Evolutionary conservation across 129 eudicot species (phyloP), one percentile per base, ranked within the genome.

Genomic region (Mikania micrantha): DNA sequence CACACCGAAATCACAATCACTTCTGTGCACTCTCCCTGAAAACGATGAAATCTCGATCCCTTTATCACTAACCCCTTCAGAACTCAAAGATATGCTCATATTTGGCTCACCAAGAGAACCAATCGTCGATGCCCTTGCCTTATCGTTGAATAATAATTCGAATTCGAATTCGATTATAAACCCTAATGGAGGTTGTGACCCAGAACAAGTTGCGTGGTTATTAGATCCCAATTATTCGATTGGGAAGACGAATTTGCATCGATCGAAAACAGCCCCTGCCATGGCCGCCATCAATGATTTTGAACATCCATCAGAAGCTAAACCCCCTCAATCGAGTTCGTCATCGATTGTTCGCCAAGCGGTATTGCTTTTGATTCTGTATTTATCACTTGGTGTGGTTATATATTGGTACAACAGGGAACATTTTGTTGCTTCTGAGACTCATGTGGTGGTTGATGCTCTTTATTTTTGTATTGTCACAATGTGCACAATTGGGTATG

Each of bases 401-500:
- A 88, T 92, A n/a, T 92, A 88, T 40, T 88, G 90, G 78, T 69
- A 76, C 21, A 79, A 78, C 56, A 75, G 75, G 38, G 73, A 88
- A 2, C 73, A 84, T 71, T 92, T 92, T 70, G 81, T 63, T 12
- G 95, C 81, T 44, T 58, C 42, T 13, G 90, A 86, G 45, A 92
- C 96, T 0, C 95, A 92, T 71, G 95, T 91, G 5, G 90, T 92
- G 16, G 96, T 92, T 39, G 98, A 92, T 86, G 98, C 95, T 45
- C 75, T 92, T 72, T 92, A 92, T 60, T 92, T 88, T 53, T 92
- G 98, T 62, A 86, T 92, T 64, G 98, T 92, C 12, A 88, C 98
- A 17, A 86, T 92, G 98, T 92, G 98, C 65, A 92, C 98, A 2
- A 92, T 92, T 69, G 98, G 98, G 2, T 92, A 92, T 73, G 98